Base-by-base conservation (phyloP, 805 yeast species). In the Candida coquimbonensis region DNA sequence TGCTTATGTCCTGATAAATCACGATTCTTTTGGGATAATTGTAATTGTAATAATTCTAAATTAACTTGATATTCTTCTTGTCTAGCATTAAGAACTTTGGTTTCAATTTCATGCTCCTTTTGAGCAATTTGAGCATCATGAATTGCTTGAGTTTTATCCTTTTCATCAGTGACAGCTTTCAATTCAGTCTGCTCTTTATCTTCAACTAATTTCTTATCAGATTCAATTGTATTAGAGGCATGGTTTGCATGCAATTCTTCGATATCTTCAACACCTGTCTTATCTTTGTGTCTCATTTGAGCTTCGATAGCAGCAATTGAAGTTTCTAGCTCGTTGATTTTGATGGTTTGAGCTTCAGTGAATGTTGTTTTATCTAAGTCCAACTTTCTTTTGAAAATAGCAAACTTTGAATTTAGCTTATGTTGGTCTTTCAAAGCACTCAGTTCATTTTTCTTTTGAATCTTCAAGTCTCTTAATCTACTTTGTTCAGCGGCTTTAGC, bases 71-170 rank as follows among this genome's bases (percentile, higher is more conserved):
- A 56, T 43, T 59, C 62, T 3, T 57, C 54, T 24, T 54, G 55
- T 39, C 55, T 55, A 9, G 63, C 62, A n/a, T 50, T 50, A 5
- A 58, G 37, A 8, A 59, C 61, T 43, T 57, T 53, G 1, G 60
- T 39, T 27, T 55, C 44, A 26, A 59, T 54, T 33, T 53, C 59
- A 34, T 45, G 46, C 36, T 51, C 53, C 42, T 54, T 53, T 43
- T 59, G 63, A 1, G 52, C 27, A 19, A 51, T 44, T 42, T 52
- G 54, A 38, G 48, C 35, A 24, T 53, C 52, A 40, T 49, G 53
- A 37, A 59, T 57, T 1, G 50, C 49, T 17, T 43, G 39, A 33
- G 37, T 27, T 36, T 55, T 51, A 21, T 43, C 37, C 44, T 49
- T 48, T 14, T 53, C 58, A 19, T 49, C 36, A 12, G 36, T 45